These are phyloP conservation scores for Sugiyamaella xylanicola DNA, from an alignment of 1,139 yeast genomes.

Conservation along the genomic window DNA sequence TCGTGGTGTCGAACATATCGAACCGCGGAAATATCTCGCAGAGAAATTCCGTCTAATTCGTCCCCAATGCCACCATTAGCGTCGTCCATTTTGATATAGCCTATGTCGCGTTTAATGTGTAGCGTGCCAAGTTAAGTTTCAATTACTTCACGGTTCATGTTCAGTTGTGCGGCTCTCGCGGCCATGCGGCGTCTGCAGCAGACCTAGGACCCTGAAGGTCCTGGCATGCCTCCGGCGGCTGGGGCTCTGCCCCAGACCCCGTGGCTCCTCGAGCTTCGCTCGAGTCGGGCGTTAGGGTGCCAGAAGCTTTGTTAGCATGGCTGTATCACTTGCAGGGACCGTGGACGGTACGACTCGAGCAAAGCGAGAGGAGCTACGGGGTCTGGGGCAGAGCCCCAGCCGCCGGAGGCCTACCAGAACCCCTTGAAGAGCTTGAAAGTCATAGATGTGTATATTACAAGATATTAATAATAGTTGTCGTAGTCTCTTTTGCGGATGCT, in stretches of 20 bases:
- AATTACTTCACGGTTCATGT: no score
- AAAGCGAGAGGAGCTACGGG: no score
- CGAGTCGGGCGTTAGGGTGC: no score
- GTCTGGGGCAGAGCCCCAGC: neutral
- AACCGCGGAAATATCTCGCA: slow-evolving; percentile 47
- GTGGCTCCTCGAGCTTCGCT: neutral
- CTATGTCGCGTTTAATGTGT: slow-evolving; percentile 7
- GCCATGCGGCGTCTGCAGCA: no score
- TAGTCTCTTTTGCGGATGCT: slow-evolving; percentile 13
- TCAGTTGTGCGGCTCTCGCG: no score
- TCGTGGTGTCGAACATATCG: slow-evolving; percentile 49
- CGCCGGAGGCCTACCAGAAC: neutral
- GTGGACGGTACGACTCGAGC: no score
- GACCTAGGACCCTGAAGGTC: no score
- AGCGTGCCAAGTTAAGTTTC: slow-evolving; percentile 1
- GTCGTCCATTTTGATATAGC: slow-evolving; percentile 30
- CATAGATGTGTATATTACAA: slow-evolving; percentile 2
- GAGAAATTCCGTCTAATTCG: slow-evolving; percentile 46
- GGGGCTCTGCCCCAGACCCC: neutral
- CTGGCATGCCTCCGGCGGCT: neutral
- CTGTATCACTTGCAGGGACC: no score
- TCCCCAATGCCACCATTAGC: slow-evolving; percentile 42
- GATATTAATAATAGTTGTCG: slow-evolving; percentile 7
- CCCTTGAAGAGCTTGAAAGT: no score
- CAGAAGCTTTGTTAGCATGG: no score